Evolutionary conservation across 768 basidiomycete species (phyloP).

Genomic region (Leucocoprinus sp.): DNA sequence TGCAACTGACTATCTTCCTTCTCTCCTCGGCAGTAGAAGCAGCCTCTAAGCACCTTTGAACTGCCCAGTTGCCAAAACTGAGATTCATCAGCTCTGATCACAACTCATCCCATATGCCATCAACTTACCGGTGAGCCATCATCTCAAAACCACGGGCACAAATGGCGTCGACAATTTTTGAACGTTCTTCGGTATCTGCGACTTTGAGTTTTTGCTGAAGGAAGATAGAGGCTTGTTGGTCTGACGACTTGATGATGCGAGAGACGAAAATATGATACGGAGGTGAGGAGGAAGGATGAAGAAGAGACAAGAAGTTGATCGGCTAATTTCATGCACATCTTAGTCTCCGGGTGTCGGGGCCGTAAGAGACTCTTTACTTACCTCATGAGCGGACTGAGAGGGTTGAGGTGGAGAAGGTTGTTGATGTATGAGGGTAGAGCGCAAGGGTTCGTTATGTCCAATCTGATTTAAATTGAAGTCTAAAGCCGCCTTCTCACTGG

Average conservation of each 20-base stretch:
- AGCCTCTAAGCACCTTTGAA: constrained; percentile 79
- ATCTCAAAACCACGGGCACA: constrained; percentile 80
- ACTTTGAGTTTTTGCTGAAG: constrained; percentile 87
- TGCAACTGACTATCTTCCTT: constrained; percentile 76
- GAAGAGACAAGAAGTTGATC: constrained; percentile 80
- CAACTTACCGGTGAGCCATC: constrained; percentile 76
- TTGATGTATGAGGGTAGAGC: constrained; percentile 24
- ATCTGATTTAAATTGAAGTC: constrained; percentile 21
- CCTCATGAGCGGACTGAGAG: constrained; percentile 41
- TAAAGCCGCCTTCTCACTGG: constrained; percentile 24
- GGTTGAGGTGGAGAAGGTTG: constrained; percentile 20
- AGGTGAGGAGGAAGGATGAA: constrained; percentile 80
- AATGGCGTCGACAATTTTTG: constrained; percentile 82
- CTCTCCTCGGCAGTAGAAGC: constrained; percentile 68
- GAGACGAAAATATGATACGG: constrained; percentile 77
- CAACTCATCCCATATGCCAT: neutral
- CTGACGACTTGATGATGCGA: constrained; percentile 83
- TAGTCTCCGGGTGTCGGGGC: constrained; percentile 12
- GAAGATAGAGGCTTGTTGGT: constrained; percentile 87
- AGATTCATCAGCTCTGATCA: constrained; percentile 6
- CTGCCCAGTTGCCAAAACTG: constrained; percentile 91
- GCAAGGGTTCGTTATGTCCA: constrained; percentile 20
- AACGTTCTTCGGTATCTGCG: constrained; percentile 66
- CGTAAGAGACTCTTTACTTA: constrained; percentile 20
- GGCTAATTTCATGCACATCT: constrained; percentile 40